Conservation (phyloP, 139 green algal species). For the Zygnema circumcarinatum region DNA sequence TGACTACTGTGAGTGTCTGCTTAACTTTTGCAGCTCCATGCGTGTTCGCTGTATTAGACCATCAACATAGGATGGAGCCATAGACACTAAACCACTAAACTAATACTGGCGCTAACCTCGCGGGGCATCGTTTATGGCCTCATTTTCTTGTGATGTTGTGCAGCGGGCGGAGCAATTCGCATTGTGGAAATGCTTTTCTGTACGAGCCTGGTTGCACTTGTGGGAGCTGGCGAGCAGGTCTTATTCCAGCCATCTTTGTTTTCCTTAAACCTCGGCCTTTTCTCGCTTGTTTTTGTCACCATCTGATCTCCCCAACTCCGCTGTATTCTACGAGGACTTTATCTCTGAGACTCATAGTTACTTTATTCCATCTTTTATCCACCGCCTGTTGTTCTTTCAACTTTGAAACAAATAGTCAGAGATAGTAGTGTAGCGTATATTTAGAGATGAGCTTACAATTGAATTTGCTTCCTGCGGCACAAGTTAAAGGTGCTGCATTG, state of each 20-base stretch:
- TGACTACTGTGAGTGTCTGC: background rate
- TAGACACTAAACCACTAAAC: background rate
- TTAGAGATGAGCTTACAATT: too few species aligned
- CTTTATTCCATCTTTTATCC: too few species aligned
- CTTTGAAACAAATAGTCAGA: too few species aligned
- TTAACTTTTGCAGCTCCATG: background rate
- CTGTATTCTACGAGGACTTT: background rate
- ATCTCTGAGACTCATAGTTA: too few species aligned
- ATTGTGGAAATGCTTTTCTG: conserved; percentile 81
- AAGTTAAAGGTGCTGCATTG: background rate
- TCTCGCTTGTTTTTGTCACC: background rate
- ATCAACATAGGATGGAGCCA: background rate
- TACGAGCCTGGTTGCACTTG: conserved; percentile 80
- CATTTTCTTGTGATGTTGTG: background rate
- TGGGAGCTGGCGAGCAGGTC: conserved; percentile 69
- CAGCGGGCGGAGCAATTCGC: background rate
- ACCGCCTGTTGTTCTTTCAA: too few species aligned
- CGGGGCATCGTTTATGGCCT: background rate
- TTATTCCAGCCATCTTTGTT: background rate
- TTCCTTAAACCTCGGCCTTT: background rate
- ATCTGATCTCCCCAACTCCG: background rate
- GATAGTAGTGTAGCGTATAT: too few species aligned
- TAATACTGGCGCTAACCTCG: background rate
- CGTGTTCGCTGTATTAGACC: background rate
- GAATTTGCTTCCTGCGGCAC: background rate